Base-by-base conservation (phyloP, 2,329 filamentous ascomycete species). In the Cercospora brassicicola region DNA sequence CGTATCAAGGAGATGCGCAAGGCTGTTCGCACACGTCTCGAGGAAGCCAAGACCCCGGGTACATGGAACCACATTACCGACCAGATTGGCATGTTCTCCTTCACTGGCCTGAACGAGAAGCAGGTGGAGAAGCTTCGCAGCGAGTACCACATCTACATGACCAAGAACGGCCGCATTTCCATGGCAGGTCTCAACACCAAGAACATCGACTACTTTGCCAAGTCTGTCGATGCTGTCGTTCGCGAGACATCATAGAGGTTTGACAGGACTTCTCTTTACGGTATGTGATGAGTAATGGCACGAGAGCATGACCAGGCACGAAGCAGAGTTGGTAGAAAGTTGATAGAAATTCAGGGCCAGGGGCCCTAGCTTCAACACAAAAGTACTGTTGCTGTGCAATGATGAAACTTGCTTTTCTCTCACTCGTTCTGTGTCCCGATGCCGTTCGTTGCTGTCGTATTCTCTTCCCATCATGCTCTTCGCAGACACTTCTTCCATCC, bases 11-110 rank as follows among this genome's bases (percentile, higher is more conserved):
- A 88, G 77, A 99, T 98, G 95, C 90, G 95, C 71, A 88, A 88
- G 76, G 88, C 87, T 3, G 83, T 99, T 74, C 88, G 92, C 61
- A 82, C 84, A 65, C 92, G 94, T 81, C 88, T 99, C 10, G 94
- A 98, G 82, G 88, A 89, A 77, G 86, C 94, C 68, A 88, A 88
- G 31, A 97, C 95, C 0, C 94, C 94, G 0, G 94, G 94, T 33
- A 91, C 87, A 13, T 99, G 95, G 95, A 92, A 94, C 78, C 95
- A 99, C 82, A 96, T 99, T 79, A 97, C 94, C 15, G 92, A 96
- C 76, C 95, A 99, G 86, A 99, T 99, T 78, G 95, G 95, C 83
- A 99, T 99, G 95, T 99, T 99, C 84, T 94, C 90, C 80, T 99
- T 96, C 80, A 96, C 92, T 0, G 92, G 92, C 11, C 82, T 96